Conservation (phyloP, 208 protist species). For the Acanthamoeba lenticulata region DNA sequence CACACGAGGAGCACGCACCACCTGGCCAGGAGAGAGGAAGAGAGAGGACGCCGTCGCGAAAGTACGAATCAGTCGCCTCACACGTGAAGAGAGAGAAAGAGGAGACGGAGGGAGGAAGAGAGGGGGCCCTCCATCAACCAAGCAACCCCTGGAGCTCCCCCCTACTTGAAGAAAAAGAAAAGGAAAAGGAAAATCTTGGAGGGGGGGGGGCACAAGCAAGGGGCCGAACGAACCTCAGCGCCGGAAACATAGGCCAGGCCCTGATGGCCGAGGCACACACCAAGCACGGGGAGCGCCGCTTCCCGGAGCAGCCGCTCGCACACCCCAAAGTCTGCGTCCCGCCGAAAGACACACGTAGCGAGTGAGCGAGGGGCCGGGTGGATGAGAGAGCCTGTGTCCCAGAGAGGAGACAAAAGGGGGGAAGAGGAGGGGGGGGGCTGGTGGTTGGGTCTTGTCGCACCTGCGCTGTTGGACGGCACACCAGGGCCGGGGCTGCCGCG, state of each 20-base stretch:
- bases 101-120: too few relatives aligned
- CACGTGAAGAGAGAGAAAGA: too few relatives aligned
- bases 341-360: too few relatives aligned
- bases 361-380: too few relatives aligned
- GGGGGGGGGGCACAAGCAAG: background rate
- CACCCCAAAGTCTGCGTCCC: conserved; percentile 81
- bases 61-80: too few relatives aligned
- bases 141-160: too few relatives aligned
- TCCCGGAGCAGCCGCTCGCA: conserved; percentile 68
- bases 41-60: too few relatives aligned
- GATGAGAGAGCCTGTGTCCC: too few relatives aligned
- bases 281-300: conserved; percentile 75
- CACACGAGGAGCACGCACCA: conserved; percentile 46
- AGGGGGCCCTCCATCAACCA: too few relatives aligned
- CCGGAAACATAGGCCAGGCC: conserved; percentile 77
- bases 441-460: background rate
- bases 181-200: background rate
- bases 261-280: conserved; percentile 86
- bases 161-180: too few relatives aligned
- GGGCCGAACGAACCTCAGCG: conserved; percentile 54
- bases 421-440: background rate
- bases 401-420: background rate
- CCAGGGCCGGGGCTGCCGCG: background rate
- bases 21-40: background rate
- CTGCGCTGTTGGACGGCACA: background rate